phyloP scores from a whole-genome alignment of 2,329 filamentous ascomycete species.

The Penicillium janthinellum region DNA sequence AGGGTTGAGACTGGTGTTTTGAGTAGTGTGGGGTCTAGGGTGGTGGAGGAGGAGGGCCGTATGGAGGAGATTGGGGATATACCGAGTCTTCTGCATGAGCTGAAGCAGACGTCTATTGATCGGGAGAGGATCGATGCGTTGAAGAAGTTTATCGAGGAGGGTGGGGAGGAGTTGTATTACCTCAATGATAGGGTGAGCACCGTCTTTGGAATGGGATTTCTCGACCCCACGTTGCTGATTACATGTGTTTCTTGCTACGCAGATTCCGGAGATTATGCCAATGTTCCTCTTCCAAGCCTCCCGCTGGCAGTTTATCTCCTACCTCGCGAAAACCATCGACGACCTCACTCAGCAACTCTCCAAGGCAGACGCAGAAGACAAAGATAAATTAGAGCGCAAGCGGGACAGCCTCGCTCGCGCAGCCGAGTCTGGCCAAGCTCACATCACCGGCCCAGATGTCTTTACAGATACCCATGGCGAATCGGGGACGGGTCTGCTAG shows the following conservation, averaged over 20 bases:
- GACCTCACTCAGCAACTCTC: conserved; percentile 51
- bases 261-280: conserved; percentile 83
- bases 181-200: conserved; percentile 61
- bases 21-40: conserved; percentile 44
- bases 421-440: conserved; percentile 73
- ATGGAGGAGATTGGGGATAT: conserved; percentile 64
- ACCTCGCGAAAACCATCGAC: conserved; percentile 67
- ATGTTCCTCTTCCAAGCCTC: conserved; percentile 89
- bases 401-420: conserved; percentile 73
- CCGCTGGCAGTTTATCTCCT: conserved; percentile 71
- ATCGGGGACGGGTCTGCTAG: conserved; percentile 26
- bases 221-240: not conserved
- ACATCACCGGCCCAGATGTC: conserved; percentile 79
- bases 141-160: conserved; percentile 77
- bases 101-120: conserved; percentile 76
- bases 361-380: conserved; percentile 44
- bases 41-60: conserved; percentile 47
- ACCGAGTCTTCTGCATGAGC: conserved; percentile 65
- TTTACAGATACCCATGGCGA: conserved; percentile 69
- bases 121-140: conserved; percentile 87
- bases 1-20: conserved; percentile 32
- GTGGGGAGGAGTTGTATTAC: conserved; percentile 72
- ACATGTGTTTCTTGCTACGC: not conserved
- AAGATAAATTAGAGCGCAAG: conserved; percentile 49
- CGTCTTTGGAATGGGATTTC: not conserved